Conservation (phyloP, 306 rosid species). For the Lupinus albus region DNA sequence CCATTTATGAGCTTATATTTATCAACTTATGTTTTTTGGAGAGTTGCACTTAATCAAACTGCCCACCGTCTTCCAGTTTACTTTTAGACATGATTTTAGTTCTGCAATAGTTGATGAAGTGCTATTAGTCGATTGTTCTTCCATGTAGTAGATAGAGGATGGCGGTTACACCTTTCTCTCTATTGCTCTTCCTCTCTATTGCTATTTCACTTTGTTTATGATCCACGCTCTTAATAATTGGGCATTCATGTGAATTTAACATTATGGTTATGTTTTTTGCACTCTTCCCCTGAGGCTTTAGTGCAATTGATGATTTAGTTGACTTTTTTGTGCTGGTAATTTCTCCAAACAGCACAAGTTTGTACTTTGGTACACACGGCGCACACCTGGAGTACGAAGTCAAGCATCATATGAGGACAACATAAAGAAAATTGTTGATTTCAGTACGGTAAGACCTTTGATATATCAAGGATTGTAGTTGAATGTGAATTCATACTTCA, state of each 20-base stretch:
- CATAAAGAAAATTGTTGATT: conserved; percentile 85
- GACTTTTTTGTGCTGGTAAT: conserved; percentile 32
- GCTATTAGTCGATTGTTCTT: not conserved
- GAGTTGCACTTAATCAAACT: not conserved
- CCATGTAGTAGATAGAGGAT: not conserved
- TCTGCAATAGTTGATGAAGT: conserved; percentile 15
- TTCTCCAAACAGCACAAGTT: conserved; percentile 63
- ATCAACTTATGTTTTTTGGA: not conserved
- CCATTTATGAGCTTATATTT: not conserved
- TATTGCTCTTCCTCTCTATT: not conserved
- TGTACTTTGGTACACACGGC: conserved; percentile 94
- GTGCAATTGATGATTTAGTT: conserved; percentile 22
- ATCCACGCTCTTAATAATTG: conserved; percentile 13
- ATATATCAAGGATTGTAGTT: conserved; percentile 3
- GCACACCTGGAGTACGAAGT: conserved; percentile 80
- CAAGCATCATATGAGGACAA: conserved; percentile 88
- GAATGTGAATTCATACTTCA: not conserved
- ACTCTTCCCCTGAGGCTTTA: not conserved
- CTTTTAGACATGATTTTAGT: not conserved
- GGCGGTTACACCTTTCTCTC: not conserved
- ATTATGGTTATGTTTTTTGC: not conserved
- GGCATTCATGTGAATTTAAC: conserved; percentile 14
- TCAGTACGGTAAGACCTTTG: conserved; percentile 68
- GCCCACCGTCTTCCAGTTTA: not conserved
- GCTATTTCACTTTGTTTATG: not conserved